Evolutionary conservation across 1,139 yeast genomes (phyloP).

Genomic region (Pichia sp.): DNA sequence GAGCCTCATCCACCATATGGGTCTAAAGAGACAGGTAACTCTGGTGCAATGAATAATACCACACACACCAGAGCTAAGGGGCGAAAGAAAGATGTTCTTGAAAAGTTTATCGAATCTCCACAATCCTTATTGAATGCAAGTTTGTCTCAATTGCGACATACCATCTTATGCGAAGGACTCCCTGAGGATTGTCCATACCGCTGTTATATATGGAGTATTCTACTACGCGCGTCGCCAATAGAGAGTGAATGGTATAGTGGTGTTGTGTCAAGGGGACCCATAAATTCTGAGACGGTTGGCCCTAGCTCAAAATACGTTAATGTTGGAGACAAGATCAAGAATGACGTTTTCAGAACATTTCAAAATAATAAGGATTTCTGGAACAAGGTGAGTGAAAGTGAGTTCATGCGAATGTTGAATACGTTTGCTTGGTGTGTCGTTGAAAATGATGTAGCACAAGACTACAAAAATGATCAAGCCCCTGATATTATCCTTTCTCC

Average conservation of each 20-base stretch:
- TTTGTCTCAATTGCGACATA: slow-evolving; percentile 72
- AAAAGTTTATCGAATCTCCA: slow-evolving; percentile 52
- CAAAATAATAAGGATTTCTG: slow-evolving; percentile 68
- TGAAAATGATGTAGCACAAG: slow-evolving; percentile 18
- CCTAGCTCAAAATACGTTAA: slow-evolving; percentile 17
- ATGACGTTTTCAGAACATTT: slow-evolving; percentile 83
- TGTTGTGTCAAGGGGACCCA: slow-evolving; percentile 52
- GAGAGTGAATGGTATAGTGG: slow-evolving; percentile 46
- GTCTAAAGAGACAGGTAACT: too few species aligned
- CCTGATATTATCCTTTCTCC: slow-evolving; percentile 21
- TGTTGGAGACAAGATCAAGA: slow-evolving; percentile 64
- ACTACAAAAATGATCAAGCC: slow-evolving; percentile 3
- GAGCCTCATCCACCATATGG: too few species aligned
- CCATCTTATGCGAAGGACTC: slow-evolving; percentile 75
- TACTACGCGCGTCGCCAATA: slow-evolving; percentile 57
- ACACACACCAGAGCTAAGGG: too few species aligned
- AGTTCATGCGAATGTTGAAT: slow-evolving; percentile 62
- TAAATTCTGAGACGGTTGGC: slow-evolving; percentile 3
- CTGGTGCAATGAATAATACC: too few species aligned
- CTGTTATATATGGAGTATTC: slow-evolving; percentile 74
- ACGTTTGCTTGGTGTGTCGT: slow-evolving; percentile 51
- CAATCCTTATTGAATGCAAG: slow-evolving; percentile 63
- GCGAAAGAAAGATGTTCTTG: slow-evolving; percentile 57
- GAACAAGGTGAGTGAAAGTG: slow-evolving; percentile 57
- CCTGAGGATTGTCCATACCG: slow-evolving; percentile 58